These are phyloP conservation scores for Bonia amplexicaulis DNA, from an alignment of 176 grass and related monocot genomes.

Conservation along the genomic window DNA sequence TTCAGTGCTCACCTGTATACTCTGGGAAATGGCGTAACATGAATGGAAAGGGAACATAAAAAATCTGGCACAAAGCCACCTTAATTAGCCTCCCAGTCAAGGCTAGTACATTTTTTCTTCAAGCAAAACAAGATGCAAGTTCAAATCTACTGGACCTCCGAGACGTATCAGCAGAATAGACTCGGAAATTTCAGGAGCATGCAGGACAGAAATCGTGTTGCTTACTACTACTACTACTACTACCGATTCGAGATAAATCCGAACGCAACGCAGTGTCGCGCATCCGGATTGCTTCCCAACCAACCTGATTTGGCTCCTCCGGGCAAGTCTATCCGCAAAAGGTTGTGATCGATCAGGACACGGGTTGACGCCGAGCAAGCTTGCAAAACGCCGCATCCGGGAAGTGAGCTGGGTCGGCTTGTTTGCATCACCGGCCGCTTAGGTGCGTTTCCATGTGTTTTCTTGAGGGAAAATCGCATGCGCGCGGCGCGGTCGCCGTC, in stretches of 20 bases:
- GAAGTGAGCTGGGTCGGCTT: background rate
- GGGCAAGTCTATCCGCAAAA: background rate
- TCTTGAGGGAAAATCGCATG: background rate
- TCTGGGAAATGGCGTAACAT: background rate
- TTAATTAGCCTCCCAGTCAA: background rate
- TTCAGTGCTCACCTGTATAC: background rate
- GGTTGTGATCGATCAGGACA: background rate
- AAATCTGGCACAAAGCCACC: background rate
- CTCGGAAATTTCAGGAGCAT: too few relatives aligned
- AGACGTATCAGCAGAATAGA: background rate
- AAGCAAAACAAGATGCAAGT: background rate
- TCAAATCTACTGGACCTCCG: background rate
- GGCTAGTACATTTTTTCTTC: background rate
- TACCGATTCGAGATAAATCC: background rate
- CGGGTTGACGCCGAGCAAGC: slow-evolving; percentile 4
- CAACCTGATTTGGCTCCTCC: slow-evolving; percentile 7
- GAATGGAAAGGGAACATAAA: background rate
- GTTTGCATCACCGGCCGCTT: slow-evolving; percentile 6
- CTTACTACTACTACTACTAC: background rate
- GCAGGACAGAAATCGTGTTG: background rate
- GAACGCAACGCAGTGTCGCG: too few relatives aligned
- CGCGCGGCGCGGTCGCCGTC: background rate
- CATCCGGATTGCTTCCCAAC: slow-evolving; percentile 12
- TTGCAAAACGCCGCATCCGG: background rate
- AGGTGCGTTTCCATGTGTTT: background rate